Conservation (phyloP, 1,284 basidiomycete genomes). For the Microbotryum scabiosae region DNA sequence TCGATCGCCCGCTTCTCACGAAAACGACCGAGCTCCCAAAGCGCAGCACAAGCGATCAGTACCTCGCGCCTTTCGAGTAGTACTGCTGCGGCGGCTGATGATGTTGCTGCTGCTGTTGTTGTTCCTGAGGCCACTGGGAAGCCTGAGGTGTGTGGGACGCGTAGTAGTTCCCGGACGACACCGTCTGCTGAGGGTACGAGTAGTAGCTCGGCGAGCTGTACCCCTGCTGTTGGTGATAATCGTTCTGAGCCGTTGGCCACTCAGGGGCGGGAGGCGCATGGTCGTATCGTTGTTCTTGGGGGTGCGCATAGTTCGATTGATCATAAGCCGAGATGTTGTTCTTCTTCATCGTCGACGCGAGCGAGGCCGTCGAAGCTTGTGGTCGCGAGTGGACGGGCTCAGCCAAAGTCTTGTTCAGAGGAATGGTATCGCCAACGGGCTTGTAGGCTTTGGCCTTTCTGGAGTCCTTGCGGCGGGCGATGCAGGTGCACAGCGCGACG, state of each 20-base stretch:
- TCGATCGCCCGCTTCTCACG: neutral
- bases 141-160: neutral
- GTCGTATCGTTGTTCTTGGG: neutral
- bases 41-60: neutral
- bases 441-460: neutral
- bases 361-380: slow-evolving; percentile 5
- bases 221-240: slow-evolving; percentile 2
- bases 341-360: neutral
- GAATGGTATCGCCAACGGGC: neutral
- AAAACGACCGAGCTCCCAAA: neutral
- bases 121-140: slow-evolving; percentile 6
- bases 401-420: neutral
- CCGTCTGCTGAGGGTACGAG: neutral
- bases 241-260: slow-evolving; percentile 7
- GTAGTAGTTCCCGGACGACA: neutral
- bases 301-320: neutral
- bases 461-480: slow-evolving; percentile 10
- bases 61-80: neutral
- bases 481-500: slow-evolving; percentile 23
- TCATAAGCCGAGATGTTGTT: neutral
- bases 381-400: slow-evolving; percentile 7
- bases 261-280: neutral
- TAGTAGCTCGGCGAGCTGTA: neutral
- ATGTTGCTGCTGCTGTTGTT: neutral
- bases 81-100: slow-evolving; percentile 1